Conservation (phyloP, 805 yeast genomes). For the Torulaspora franciscae region DNA sequence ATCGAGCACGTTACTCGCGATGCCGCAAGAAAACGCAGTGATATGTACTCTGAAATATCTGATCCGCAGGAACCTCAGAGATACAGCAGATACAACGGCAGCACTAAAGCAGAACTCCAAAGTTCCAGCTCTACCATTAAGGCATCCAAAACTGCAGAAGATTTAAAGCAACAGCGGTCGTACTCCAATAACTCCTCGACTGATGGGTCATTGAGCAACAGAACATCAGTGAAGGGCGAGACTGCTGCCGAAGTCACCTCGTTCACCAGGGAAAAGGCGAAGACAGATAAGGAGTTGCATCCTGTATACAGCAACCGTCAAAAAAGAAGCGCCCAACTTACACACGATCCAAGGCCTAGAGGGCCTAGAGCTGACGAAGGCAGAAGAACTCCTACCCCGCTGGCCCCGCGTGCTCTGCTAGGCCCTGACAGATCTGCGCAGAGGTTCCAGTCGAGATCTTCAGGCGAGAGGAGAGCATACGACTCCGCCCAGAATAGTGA, state of each 20-base stretch:
- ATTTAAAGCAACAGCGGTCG: neutral
- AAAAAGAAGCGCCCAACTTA: slow-evolving; percentile 4
- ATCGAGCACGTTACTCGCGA: slow-evolving; percentile 7
- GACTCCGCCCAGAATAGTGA: slow-evolving; percentile 8
- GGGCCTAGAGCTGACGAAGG: slow-evolving; percentile 4
- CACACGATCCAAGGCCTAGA: slow-evolving; percentile 5
- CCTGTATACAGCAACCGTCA: slow-evolving; percentile 6
- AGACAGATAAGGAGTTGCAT: neutral
- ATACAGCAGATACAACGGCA: slow-evolving; percentile 18
- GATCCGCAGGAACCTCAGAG: slow-evolving; percentile 7
- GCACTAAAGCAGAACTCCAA: neutral
- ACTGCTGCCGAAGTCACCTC: neutral
- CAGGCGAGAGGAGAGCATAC: slow-evolving; percentile 4
- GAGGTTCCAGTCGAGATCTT: neutral
- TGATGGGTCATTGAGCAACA: neutral
- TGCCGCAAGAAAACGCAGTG: slow-evolving; percentile 5
- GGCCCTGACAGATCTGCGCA: slow-evolving; percentile 15
- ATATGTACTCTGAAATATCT: slow-evolving; percentile 15
- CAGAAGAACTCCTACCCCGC: slow-evolving; percentile 3
- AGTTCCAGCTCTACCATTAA: neutral
- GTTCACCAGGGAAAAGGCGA: neutral
- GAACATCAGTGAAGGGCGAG: neutral
- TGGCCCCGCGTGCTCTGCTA: slow-evolving; percentile 9
- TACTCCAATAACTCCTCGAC: neutral
- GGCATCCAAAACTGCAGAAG: neutral